Evolutionary conservation across 176 grass and related monocot species (phyloP).

Genomic region (Poa pratensis): DNA sequence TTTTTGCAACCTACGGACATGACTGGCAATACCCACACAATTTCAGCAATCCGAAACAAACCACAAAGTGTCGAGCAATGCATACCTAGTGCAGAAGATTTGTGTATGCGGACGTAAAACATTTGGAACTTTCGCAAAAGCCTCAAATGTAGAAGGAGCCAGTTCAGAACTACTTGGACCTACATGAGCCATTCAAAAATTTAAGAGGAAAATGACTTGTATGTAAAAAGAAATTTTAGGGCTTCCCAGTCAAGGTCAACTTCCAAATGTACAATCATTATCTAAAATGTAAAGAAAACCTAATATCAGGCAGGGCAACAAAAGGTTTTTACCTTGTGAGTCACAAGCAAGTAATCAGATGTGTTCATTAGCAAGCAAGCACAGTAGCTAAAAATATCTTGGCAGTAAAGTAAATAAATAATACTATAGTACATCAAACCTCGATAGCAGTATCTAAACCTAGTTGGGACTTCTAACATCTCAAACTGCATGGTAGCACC

Average conservation of each 20-base stretch:
- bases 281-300: slow-evolving; percentile 43
- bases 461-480: slow-evolving; percentile 13
- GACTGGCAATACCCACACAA: background rate
- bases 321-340: background rate
- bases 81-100: slow-evolving; percentile 96
- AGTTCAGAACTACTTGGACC: slow-evolving; percentile 84
- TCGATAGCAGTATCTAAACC: slow-evolving; percentile 5
- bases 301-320: slow-evolving; percentile 1
- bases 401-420: background rate
- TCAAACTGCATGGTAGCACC: background rate
- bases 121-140: slow-evolving; percentile 94
- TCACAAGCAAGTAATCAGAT: slow-evolving; percentile 3
- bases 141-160: slow-evolving; percentile 78
- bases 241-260: background rate
- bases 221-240: slow-evolving; percentile 19
- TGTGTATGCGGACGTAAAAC: slow-evolving; percentile 86
- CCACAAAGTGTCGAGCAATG: background rate
- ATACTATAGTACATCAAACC: slow-evolving; percentile 11
- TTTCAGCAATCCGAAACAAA: slow-evolving; percentile 30
- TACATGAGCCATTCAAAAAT: slow-evolving; percentile 53
- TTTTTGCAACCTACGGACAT: slow-evolving; percentile 26
- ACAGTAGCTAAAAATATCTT: slow-evolving; percentile 17
- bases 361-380: slow-evolving; percentile 17
- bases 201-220: slow-evolving; percentile 23
- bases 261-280: slow-evolving; percentile 18